Conservation (phyloP, 2,329 filamentous ascomycete species). For the Monosporascus ibericus region DNA sequence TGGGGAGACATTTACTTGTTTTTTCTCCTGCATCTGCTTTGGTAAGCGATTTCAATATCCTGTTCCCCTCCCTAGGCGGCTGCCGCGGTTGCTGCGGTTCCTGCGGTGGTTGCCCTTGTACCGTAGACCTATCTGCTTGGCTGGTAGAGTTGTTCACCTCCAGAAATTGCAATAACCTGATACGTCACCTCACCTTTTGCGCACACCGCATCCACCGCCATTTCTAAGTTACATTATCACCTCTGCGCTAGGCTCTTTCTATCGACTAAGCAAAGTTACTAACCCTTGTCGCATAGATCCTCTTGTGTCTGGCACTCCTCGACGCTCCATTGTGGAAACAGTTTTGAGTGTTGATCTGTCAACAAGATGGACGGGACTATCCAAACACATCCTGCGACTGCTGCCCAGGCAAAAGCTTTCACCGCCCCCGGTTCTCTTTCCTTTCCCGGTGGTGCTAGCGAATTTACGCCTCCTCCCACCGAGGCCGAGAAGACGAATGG, state of each 20-base stretch:
- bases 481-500: constrained; percentile 57
- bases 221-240: background rate
- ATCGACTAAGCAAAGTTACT: constrained; percentile 2
- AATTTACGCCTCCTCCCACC: constrained; percentile 73
- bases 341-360: constrained; percentile 3
- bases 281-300: constrained; percentile 2
- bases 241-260: background rate
- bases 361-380: constrained; percentile 23
- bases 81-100: background rate
- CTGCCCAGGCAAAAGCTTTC: constrained; percentile 91
- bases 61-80: constrained; percentile 12
- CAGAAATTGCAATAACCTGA: too few species aligned
- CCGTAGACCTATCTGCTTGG: too few species aligned
- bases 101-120: too few species aligned
- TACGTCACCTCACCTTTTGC: too few species aligned
- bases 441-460: constrained; percentile 77
- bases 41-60: constrained; percentile 40
- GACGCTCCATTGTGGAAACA: constrained; percentile 7
- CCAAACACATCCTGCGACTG: constrained; percentile 73
- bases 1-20: constrained; percentile 99
- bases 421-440: constrained; percentile 88
- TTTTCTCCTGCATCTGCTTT: constrained; percentile 76
- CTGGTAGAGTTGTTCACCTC: too few species aligned
- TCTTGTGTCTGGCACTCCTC: background rate
- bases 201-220: too few species aligned